Conservation (phyloP, 116 monocot genomes). For the Zostera marina region DNA sequence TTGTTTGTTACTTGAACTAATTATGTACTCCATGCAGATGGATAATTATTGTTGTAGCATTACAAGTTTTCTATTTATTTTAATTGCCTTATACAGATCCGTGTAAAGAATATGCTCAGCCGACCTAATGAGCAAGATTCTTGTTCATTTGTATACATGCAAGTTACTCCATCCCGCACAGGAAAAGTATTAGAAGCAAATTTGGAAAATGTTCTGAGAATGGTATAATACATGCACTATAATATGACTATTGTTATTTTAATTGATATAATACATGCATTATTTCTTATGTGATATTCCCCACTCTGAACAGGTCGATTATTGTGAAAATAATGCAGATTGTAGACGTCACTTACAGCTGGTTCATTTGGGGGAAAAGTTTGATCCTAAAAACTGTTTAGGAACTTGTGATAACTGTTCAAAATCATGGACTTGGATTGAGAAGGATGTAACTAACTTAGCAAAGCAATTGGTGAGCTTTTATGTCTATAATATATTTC, state of each 20-base stretch:
- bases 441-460: constrained; percentile 63
- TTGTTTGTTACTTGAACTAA: neutral
- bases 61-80: neutral
- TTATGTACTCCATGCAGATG: neutral
- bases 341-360: constrained; percentile 80
- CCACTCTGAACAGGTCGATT: constrained; percentile 45
- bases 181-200: constrained; percentile 52
- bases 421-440: constrained; percentile 39
- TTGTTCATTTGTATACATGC: constrained; percentile 21
- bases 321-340: constrained; percentile 88
- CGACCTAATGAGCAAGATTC: constrained; percentile 62
- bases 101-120: constrained; percentile 83
- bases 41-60: neutral
- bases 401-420: constrained; percentile 90
- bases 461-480: constrained; percentile 65
- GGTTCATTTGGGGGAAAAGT: constrained; percentile 92
- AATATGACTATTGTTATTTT: neutral
- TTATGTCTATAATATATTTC: neutral
- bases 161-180: constrained; percentile 16
- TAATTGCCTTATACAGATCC: constrained; percentile 32
- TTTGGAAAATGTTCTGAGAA: constrained; percentile 65
- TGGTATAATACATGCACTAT: constrained; percentile 28
- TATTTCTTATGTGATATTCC: neutral
- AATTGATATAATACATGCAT: neutral
- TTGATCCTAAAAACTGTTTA: constrained; percentile 54